Conservation (phyloP, 768 basidiomycete species). For the Antrodiella citrinella region DNA sequence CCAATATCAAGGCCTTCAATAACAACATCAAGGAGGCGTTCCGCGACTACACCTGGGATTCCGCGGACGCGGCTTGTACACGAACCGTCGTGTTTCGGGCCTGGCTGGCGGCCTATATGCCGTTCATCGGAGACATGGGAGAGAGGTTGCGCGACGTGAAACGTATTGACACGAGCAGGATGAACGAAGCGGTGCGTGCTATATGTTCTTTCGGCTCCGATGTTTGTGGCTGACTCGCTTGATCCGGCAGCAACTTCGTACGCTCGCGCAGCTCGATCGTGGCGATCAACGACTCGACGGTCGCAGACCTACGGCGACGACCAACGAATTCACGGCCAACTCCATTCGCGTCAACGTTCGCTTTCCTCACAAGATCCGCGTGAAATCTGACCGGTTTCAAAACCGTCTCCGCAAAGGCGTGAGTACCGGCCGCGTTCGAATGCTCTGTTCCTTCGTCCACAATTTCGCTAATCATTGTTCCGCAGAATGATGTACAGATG, state of each 20-base stretch:
- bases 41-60: slow-evolving; percentile 10
- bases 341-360: not conserved
- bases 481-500: not conserved
- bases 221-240: not conserved
- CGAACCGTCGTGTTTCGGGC: slow-evolving; percentile 17
- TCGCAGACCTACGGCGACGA: slow-evolving; percentile 20
- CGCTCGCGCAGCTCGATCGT: slow-evolving; percentile 13
- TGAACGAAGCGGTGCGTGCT: slow-evolving; percentile 29
- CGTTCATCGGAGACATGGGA: slow-evolving; percentile 32
- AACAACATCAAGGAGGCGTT: slow-evolving; percentile 19
- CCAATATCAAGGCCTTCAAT: slow-evolving; percentile 11
- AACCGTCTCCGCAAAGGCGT: slow-evolving; percentile 16
- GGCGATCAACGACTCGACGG: slow-evolving; percentile 20
- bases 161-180: slow-evolving; percentile 36
- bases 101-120: slow-evolving; percentile 29
- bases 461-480: not conserved
- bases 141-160: slow-evolving; percentile 33
- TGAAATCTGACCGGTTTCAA: slow-evolving; percentile 22
- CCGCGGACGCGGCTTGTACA: slow-evolving; percentile 7
- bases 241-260: slow-evolving; percentile 9
- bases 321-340: slow-evolving; percentile 14
- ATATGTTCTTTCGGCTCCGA: no score
- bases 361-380: slow-evolving; percentile 13
- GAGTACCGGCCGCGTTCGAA: not conserved
- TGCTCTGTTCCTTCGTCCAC: not conserved